These are phyloP conservation scores for Talaromyces sp. DNA, from an alignment of 2,329 filamentous ascomycete species.

Conservation along the genomic window DNA sequence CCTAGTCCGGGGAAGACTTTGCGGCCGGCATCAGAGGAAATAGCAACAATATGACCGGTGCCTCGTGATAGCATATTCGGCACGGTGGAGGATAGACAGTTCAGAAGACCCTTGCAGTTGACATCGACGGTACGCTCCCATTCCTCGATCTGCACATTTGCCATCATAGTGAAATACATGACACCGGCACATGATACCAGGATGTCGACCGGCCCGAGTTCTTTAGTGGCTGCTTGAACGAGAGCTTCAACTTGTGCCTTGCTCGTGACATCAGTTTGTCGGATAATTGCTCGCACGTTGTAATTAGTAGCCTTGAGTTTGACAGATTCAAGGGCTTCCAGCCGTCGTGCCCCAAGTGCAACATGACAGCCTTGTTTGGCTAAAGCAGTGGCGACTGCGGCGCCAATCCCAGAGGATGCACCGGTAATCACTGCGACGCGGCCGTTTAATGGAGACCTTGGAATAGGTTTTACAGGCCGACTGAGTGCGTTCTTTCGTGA, in stretches of 20 bases:
- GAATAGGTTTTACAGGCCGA: slow-evolving; percentile 39
- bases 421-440: slow-evolving; percentile 72
- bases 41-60: slow-evolving; percentile 68
- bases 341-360: slow-evolving; percentile 65
- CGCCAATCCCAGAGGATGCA: slow-evolving; percentile 73
- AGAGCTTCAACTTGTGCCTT: slow-evolving; percentile 62
- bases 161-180: slow-evolving; percentile 89
- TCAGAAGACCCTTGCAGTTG: slow-evolving; percentile 76
- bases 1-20: slow-evolving; percentile 78
- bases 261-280: slow-evolving; percentile 68
- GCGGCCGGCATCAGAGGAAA: slow-evolving; percentile 75
- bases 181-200: slow-evolving; percentile 76
- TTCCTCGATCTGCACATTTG: slow-evolving; percentile 65
- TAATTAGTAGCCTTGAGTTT: slow-evolving; percentile 55
- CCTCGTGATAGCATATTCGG: slow-evolving; percentile 67
- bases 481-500: slow-evolving; percentile 43
- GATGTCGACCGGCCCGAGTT: slow-evolving; percentile 70
- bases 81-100: slow-evolving; percentile 65
- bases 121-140: slow-evolving; percentile 81
- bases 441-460: slow-evolving; percentile 58
- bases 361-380: slow-evolving; percentile 67
- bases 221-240: slow-evolving; percentile 51
- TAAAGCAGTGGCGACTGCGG: slow-evolving; percentile 64
- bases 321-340: slow-evolving; percentile 62
- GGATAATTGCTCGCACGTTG: slow-evolving; percentile 61